These are phyloP conservation scores for Zalerion maritima DNA, from an alignment of 495 filamentous ascomycete genomes.

Conservation along the genomic window DNA sequence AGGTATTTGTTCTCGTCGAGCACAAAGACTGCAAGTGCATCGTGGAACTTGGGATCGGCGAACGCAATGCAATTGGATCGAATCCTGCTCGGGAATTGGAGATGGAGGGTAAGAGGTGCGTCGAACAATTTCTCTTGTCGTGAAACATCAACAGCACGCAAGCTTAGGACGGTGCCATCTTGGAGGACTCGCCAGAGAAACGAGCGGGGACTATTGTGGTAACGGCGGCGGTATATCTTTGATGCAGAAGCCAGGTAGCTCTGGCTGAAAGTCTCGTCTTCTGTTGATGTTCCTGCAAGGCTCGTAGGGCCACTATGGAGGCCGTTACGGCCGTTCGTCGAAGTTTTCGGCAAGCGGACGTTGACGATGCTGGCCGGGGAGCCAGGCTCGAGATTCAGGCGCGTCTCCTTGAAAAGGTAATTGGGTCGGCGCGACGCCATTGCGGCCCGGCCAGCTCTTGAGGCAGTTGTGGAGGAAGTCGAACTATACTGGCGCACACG, in stretches of 20 bases:
- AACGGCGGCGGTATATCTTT: conserved; percentile 69
- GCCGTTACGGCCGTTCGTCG: conserved; percentile 23
- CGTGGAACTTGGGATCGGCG: conserved; percentile 61
- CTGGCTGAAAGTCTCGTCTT: conserved; percentile 62
- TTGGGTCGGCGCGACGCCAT: conserved; percentile 28
- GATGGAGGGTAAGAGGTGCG: conserved; percentile 60
- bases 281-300: conserved; percentile 23
- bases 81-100: conserved; percentile 61
- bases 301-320: conserved; percentile 20
- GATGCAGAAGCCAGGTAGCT: conserved; percentile 62
- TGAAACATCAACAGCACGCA: conserved; percentile 69
- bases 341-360: conserved; percentile 51
- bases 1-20: conserved; percentile 66
- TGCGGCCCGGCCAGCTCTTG: too few relatives aligned
- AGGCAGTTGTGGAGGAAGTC: too few relatives aligned
- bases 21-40: conserved; percentile 65
- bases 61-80: conserved; percentile 62
- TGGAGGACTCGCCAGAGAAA: conserved; percentile 87
- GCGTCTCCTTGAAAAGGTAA: conserved; percentile 71
- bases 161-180: conserved; percentile 61
- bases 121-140: conserved; percentile 47
- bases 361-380: conserved; percentile 53
- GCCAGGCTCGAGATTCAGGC: conserved; percentile 64
- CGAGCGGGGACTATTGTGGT: conserved; percentile 57
- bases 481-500: too few relatives aligned